A percentile compares a stretch with the other conserved stretches of the same genome.
Conservation (phyloP, 164 flowering plant species). For the Nymphaea thermarum region DNA sequence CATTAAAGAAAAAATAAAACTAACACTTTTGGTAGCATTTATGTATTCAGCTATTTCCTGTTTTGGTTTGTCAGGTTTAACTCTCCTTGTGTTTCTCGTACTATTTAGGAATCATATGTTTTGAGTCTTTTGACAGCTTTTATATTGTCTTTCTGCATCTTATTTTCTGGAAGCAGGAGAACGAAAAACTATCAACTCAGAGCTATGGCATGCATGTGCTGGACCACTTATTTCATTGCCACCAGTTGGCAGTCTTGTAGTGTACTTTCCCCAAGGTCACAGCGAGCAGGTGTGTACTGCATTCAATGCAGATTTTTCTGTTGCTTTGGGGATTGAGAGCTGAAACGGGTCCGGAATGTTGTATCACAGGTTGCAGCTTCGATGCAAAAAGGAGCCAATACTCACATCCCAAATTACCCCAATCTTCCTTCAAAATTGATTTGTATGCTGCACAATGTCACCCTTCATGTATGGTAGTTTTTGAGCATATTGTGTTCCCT, state of each 20-base stretch:
- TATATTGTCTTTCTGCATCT: background rate
- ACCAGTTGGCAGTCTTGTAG: constrained; percentile 89
- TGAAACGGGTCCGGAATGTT: background rate
- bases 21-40: background rate
- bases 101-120: background rate
- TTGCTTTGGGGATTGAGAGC: background rate
- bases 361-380: constrained; percentile 81
- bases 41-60: background rate
- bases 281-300: constrained; percentile 73
- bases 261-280: constrained; percentile 98
- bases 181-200: constrained; percentile 75
- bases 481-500: background rate
- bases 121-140: background rate
- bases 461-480: constrained; percentile 64
- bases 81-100: background rate
- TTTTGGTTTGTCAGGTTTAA: background rate
- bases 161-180: constrained; percentile 39
- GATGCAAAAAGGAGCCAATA: constrained; percentile 79
- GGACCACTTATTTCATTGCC: constrained; percentile 93
- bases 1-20: background rate
- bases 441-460: constrained; percentile 85
- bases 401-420: constrained; percentile 77
- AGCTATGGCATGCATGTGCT: constrained; percentile 99
- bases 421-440: constrained; percentile 89
- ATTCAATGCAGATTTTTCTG: background rate